These are phyloP conservation scores for Aphanoascus verrucosus DNA, from an alignment of 2,329 filamentous ascomycete species.

Conservation along the genomic window DNA sequence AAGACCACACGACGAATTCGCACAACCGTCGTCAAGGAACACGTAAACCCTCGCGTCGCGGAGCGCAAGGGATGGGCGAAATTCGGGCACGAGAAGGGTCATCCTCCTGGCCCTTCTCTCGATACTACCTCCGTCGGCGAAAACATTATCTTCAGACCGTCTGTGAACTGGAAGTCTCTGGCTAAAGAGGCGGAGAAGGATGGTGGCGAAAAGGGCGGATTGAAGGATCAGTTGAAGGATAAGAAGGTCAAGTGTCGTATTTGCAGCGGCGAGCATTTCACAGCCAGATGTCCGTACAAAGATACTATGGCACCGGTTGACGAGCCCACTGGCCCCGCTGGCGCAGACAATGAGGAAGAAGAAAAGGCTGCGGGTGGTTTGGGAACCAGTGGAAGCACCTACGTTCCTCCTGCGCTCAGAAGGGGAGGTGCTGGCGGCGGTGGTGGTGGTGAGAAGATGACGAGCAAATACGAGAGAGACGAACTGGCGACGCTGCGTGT, in stretches of 20 bases:
- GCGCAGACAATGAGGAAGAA: slow-evolving; percentile 40
- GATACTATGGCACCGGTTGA: slow-evolving; percentile 81
- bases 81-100: slow-evolving; percentile 83
- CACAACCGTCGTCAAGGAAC: slow-evolving; percentile 79
- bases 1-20: slow-evolving; percentile 95
- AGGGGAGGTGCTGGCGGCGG: slow-evolving; percentile 45
- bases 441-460: slow-evolving; percentile 66
- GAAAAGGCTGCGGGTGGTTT: slow-evolving; percentile 43
- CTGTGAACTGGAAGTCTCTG: slow-evolving; percentile 85
- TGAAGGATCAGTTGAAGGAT: slow-evolving; percentile 70
- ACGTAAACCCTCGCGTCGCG: slow-evolving; percentile 91
- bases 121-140: slow-evolving; percentile 92
- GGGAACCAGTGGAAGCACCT: slow-evolving; percentile 62
- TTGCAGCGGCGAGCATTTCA: slow-evolving; percentile 98
- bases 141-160: slow-evolving; percentile 95
- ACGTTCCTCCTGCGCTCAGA: slow-evolving; percentile 87
- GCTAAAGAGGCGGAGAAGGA: slow-evolving; percentile 57
- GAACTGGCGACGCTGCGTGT: slow-evolving; percentile 93
- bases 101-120: slow-evolving; percentile 66
- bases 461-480: slow-evolving; percentile 89
- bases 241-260: slow-evolving; percentile 99
- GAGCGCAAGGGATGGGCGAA: slow-evolving; percentile 89
- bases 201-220: slow-evolving; percentile 47
- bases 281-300: slow-evolving; percentile 97
- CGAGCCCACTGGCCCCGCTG: slow-evolving; percentile 33